A percentile compares a stretch with the other conserved stretches of the same genome.
phyloP scores from a whole-genome alignment of 2,329 filamentous ascomycete genomes.

The Diplodia sapinea region DNA sequence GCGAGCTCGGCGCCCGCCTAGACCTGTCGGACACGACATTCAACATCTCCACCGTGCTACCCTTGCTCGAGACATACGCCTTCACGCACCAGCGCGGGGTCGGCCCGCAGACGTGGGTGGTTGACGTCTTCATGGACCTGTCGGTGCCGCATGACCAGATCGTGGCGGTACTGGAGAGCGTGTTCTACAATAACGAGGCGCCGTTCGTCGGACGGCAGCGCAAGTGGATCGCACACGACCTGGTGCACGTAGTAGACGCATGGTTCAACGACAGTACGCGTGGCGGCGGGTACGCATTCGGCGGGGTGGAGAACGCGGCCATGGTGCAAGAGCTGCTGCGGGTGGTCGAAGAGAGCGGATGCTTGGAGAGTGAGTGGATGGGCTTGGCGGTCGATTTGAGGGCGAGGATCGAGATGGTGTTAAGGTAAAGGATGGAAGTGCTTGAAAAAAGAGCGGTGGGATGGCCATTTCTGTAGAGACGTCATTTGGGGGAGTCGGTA shows the following conservation, averaged over 20 bases:
- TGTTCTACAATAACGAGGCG: constrained; percentile 70
- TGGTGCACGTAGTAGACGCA: constrained; percentile 64
- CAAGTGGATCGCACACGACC: constrained; percentile 64
- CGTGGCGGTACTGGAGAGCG: constrained; percentile 66
- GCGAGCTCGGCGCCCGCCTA: constrained; percentile 62
- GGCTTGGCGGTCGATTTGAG: constrained; percentile 37
- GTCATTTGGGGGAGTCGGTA: background rate
- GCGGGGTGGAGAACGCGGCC: constrained; percentile 63
- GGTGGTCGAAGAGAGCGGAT: constrained; percentile 53
- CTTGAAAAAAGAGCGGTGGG: background rate
- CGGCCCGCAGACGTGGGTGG: constrained; percentile 62
- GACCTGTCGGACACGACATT: constrained; percentile 63
- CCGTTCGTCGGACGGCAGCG: constrained; percentile 67
- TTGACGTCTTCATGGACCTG: constrained; percentile 69
- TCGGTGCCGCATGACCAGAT: constrained; percentile 66
- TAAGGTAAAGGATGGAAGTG: constrained; percentile 12
- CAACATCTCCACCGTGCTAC: constrained; percentile 60
- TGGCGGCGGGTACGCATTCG: constrained; percentile 62
- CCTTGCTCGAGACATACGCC: constrained; percentile 64
- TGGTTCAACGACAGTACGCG: constrained; percentile 67
- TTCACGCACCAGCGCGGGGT: constrained; percentile 57
- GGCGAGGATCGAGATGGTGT: constrained; percentile 28
- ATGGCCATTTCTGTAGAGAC: background rate
- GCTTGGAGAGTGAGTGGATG: constrained; percentile 47
- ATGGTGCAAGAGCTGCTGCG: constrained; percentile 47